phyloP scores from a whole-genome alignment of 768 basidiomycete species.

The Obba rivulosa region DNA sequence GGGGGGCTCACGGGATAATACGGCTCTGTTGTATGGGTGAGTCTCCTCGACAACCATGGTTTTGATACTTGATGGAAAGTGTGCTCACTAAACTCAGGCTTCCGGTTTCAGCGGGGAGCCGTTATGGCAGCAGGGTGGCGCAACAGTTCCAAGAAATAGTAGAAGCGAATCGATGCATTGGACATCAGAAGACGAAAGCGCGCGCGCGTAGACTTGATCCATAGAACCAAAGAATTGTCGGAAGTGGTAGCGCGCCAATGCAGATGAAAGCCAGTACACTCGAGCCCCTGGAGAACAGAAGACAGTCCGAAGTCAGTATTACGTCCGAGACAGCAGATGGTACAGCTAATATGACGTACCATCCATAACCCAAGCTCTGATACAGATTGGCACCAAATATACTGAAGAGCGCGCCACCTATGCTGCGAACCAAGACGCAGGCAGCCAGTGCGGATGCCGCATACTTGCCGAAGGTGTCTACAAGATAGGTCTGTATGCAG shows the following conservation, averaged over 20 bases:
- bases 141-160: too few relatives aligned
- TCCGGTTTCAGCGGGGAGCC: too few relatives aligned
- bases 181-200: too few relatives aligned
- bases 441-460: constrained; percentile 3
- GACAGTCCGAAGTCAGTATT: neutral
- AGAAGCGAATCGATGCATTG: too few relatives aligned
- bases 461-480: neutral
- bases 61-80: too few relatives aligned
- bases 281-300: neutral
- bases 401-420: constrained; percentile 1
- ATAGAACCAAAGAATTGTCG: neutral
- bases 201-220: neutral
- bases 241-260: neutral
- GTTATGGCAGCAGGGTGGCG: too few relatives aligned
- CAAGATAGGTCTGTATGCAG: constrained; percentile 3
- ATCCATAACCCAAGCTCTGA: neutral
- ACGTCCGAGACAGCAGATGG: too few relatives aligned
- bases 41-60: too few relatives aligned
- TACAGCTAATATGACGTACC: neutral
- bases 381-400: constrained; percentile 1
- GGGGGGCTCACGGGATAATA: too few relatives aligned
- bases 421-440: neutral
- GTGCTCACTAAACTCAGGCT: too few relatives aligned
- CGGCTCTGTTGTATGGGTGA: too few relatives aligned
- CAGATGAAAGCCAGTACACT: constrained; percentile 3